Evolutionary conservation across 306 rosid genomes (phyloP), one percentile per base, ranked within the genome.

Genomic region (Amphicarpaea edgeworthii): DNA sequence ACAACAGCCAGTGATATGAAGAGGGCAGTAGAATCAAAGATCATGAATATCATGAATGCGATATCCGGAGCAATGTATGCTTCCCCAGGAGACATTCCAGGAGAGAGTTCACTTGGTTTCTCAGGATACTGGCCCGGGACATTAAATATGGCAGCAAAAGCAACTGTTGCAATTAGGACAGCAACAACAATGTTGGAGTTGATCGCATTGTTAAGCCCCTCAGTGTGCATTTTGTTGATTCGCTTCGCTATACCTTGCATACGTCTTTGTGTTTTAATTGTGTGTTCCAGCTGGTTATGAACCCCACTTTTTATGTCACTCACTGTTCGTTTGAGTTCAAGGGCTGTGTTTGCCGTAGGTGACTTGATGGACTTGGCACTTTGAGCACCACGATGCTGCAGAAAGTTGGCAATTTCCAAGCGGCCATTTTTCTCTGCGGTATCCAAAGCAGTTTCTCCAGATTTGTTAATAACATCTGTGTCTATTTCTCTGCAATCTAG

Each of bases 1-100:
- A 92, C 97, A 20, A 92, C 97, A 60, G 96, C 97, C 78, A 92
- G 63, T 4, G 96, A 92, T 79, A 92, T 85, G 90, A 92, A 92
- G 77, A 92, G 87, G 41, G 97, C 97, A 14, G 82, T 73, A 4
- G 97, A 82, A 77, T 89, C 96, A 17, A 89, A 92, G 85, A 86
- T 72, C 81, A 88, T 72, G 79, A 92, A 92, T 42, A 89, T 78
- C 70, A 68, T 21, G 76, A 86, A 92, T 61, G 62, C 87, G 0
- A 49, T 23, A 45, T 73, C 61, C 0, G 86, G 88, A 55, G 89
- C 95, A 37, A 92, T 84, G 9, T 82, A 37, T 40, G 82, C 97
- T 80, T 88, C 93, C 24, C 97, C 97, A 1, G 40, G 67, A 55
- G 93, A 82, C 69, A 72, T 65, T 53, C 2, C 76, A 11, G 85